A percentile compares a stretch with the other conserved stretches of the same genome.
Evolutionary conservation across 202 grass and related monocot species (phyloP).

Genomic region (Brachypodium distachyon): DNA sequence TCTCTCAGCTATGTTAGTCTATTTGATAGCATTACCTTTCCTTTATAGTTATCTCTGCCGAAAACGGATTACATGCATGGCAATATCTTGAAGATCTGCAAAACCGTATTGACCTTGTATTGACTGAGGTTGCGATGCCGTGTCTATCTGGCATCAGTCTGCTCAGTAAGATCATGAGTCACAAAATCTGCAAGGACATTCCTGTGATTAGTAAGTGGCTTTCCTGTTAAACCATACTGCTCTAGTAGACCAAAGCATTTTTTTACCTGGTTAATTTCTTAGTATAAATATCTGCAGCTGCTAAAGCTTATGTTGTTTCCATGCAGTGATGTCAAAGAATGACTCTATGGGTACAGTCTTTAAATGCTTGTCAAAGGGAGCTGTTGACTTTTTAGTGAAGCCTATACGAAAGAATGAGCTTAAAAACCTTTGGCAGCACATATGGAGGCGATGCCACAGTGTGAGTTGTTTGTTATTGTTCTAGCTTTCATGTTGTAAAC

Average conservation of each 20-base stretch:
- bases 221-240: constrained; percentile 24
- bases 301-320: constrained; percentile 36
- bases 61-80: constrained; percentile 90
- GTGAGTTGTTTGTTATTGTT: constrained; percentile 48
- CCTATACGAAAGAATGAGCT: constrained; percentile 95
- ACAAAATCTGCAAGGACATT: constrained; percentile 78
- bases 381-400: constrained; percentile 98
- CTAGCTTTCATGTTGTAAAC: constrained; percentile 13
- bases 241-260: neutral
- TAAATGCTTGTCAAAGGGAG: constrained; percentile 89
- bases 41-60: constrained; percentile 67
- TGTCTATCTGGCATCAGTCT: constrained; percentile 70
- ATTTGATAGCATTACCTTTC: constrained; percentile 26
- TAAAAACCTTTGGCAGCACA: constrained; percentile 95
- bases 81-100: constrained; percentile 66
- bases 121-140: constrained; percentile 87
- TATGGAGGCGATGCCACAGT: constrained; percentile 90
- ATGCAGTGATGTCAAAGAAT: constrained; percentile 97
- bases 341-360: constrained; percentile 84
- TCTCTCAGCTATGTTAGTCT: constrained; percentile 10
- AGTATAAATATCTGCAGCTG: constrained; percentile 28
- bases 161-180: constrained; percentile 74
- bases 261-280: constrained; percentile 12
- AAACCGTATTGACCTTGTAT: constrained; percentile 85
- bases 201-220: constrained; percentile 90